Conservation (phyloP, 1,139 yeast species). For the Suhomyces kunorum region DNA sequence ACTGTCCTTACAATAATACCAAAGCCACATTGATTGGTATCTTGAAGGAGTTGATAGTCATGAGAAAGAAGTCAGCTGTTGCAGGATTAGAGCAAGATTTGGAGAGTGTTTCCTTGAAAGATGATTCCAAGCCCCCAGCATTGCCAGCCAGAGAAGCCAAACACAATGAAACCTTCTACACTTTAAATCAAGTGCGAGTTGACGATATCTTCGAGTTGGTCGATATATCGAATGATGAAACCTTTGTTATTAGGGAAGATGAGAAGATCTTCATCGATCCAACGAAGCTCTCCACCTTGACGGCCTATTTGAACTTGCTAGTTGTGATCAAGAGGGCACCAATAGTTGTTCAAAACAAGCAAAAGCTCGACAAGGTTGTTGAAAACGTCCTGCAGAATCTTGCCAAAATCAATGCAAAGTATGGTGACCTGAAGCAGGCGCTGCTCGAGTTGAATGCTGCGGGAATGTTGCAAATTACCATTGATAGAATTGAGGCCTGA, state of each 20-base stretch:
- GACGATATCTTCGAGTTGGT: conserved; percentile 43
- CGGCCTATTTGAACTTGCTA: conserved; percentile 57
- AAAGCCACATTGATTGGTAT: conserved; percentile 64
- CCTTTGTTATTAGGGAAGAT: conserved; percentile 25
- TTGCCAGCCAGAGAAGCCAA: conserved; percentile 19
- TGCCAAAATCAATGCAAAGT: conserved; percentile 18
- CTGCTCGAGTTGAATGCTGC: conserved; percentile 36
- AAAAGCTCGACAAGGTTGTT: conserved; percentile 25
- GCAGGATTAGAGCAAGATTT: conserved; percentile 8
- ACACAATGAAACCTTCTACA: conserved; percentile 31
- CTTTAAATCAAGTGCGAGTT: conserved; percentile 39
- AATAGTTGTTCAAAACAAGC: conserved; percentile 20
- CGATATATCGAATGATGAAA: conserved; percentile 31
- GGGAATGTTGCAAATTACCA: conserved; percentile 40
- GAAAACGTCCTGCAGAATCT: conserved; percentile 19
- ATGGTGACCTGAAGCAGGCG: conserved; percentile 17
- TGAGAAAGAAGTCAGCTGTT: conserved; percentile 19
- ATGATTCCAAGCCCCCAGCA: conserved; percentile 21
- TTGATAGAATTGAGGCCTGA: conserved; percentile 34
- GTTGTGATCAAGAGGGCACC: conserved; percentile 41
- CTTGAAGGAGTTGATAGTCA: conserved; percentile 61
- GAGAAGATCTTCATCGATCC: conserved; percentile 22
- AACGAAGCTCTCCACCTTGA: conserved; percentile 41
- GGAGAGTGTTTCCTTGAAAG: conserved; percentile 2
- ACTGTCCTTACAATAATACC: conserved; percentile 66